Conservation (phyloP, 2,329 filamentous ascomycete genomes). For the Sphaerulina populicola region DNA sequence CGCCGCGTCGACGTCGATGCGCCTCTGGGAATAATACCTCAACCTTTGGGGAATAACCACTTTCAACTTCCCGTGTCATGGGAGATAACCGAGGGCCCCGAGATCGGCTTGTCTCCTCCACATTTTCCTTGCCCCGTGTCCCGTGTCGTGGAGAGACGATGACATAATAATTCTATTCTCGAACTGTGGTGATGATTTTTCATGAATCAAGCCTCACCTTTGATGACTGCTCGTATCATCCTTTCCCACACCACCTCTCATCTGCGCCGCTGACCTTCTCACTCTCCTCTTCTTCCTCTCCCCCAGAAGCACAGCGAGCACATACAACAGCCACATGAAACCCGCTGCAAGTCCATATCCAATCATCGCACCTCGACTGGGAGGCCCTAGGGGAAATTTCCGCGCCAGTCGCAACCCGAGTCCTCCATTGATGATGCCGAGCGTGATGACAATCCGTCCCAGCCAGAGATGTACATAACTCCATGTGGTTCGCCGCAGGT, state of each 20-base stretch:
- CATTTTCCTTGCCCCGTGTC: too few species aligned
- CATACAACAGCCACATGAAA: conserved; percentile 40
- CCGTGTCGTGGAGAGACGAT: too few species aligned
- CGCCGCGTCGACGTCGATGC: conserved; percentile 11
- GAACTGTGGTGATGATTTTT: not conserved
- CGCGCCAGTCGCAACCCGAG: conserved; percentile 45
- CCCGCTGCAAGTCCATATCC: conserved; percentile 46
- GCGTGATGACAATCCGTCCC: conserved; percentile 43
- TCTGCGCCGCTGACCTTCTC: conserved; percentile 3
- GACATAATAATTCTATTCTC: too few species aligned
- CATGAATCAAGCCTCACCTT: conserved; percentile 3
- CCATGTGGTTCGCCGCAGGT: conserved; percentile 40
- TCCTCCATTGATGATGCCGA: conserved; percentile 52
- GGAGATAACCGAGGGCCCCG: too few species aligned
- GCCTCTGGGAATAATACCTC: conserved; percentile 4
- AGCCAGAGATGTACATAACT: conserved; percentile 49
- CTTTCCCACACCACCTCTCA: conserved; percentile 6
- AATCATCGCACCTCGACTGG: conserved; percentile 35
- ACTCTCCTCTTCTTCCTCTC: conserved; percentile 13
- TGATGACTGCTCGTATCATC: conserved; percentile 8
- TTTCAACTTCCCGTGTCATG: not conserved
- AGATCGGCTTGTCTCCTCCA: too few species aligned
- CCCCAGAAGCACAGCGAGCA: conserved; percentile 25
- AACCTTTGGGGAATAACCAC: not conserved
- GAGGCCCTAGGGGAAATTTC: conserved; percentile 28